A percentile compares a stretch with the other conserved stretches of the same genome.
Evolutionary conservation across 2,329 filamentous ascomycete genomes (phyloP).

Genomic region (Ceratocystiopsis minuta): DNA sequence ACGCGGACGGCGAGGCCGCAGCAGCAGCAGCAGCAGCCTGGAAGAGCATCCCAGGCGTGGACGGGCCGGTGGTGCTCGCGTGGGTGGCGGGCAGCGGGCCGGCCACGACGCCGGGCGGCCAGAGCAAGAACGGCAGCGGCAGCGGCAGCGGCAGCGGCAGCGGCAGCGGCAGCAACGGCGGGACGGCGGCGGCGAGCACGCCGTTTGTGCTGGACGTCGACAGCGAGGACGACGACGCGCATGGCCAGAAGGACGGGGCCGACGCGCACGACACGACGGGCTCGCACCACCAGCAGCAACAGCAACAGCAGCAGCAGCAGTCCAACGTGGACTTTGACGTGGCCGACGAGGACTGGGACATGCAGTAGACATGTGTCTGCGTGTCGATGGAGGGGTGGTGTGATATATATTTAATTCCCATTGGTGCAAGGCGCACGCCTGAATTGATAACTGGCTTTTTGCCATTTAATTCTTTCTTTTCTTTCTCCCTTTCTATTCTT

Average conservation of each 20-base stretch:
- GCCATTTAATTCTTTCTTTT: neutral
- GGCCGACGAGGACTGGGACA: conserved; percentile 30
- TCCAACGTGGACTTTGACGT: conserved; percentile 36
- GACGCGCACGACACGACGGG: neutral
- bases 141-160: no score
- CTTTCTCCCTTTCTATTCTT: neutral
- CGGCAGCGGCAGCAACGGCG: neutral
- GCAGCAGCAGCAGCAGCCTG: conserved; percentile 21
- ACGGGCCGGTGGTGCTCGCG: conserved; percentile 42
- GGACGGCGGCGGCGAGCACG: neutral
- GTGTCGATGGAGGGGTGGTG: no score
- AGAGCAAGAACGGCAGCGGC: conserved; percentile 11
- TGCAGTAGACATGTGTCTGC: conserved; percentile 2
- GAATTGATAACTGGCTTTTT: neutral
- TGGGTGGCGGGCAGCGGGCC: conserved; percentile 29
- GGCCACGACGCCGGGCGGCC: conserved; percentile 5
- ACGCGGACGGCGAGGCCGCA: neutral
- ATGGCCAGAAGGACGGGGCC: neutral
- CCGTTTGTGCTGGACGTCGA: neutral
- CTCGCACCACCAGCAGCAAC: neutral
- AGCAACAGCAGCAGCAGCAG: conserved; percentile 7
- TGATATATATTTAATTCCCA: no score
- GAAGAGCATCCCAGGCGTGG: conserved; percentile 41
- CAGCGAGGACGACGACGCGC: neutral
- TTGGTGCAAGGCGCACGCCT: neutral